Evolutionary conservation across 1,139 yeast species (phyloP), one percentile per base, ranked within the genome.

Genomic region (Zygosaccharomyces pseudobailii): DNA sequence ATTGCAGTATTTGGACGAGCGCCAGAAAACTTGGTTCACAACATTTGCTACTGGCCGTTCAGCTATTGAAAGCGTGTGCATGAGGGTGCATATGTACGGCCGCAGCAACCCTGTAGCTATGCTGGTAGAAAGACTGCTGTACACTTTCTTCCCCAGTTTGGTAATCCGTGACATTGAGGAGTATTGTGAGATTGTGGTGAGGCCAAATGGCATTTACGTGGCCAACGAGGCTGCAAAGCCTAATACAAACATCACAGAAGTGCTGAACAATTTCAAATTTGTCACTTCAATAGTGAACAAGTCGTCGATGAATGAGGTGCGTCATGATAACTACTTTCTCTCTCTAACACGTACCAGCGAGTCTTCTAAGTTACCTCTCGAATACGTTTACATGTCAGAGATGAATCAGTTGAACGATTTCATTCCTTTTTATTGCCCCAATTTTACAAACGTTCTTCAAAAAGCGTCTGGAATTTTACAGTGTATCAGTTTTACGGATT

Each of bases 351-450:
- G 80, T 60, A 88, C 96, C 35, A 62, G 84, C 34, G 81, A 76
- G 59, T 82, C 89, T 27, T 67, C 76, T 27, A 75, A 77, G 57
- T 72, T 90, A 59, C 96, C 97, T 40, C 62, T 71, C 46, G 79
- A 85, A 49, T 85, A 78, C 64, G 96, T 89, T 21, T 87, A 81
- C 70, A 90, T 92, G 98, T 76, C 87, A 59, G 98, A 92, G 72
- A 80, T 80, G 49, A 77, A 81, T 52, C 97, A 90, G 65, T 74
- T 87, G 68, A 88, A 84, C 58, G 88, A 82, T 6, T 72, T 79
- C 55, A 70, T 85, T 49, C 74, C 76, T 55, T 74, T 80, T 43
- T 74, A 74, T 51, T 74, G 80, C n/a, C 43, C 53, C 49, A 78
- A 74, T 49, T 69, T 80, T 38, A 48, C 48, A 9, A 67, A 73